Conservation (phyloP, 2,329 filamentous ascomycete species). For the Coleophoma eucalyptorum region DNA sequence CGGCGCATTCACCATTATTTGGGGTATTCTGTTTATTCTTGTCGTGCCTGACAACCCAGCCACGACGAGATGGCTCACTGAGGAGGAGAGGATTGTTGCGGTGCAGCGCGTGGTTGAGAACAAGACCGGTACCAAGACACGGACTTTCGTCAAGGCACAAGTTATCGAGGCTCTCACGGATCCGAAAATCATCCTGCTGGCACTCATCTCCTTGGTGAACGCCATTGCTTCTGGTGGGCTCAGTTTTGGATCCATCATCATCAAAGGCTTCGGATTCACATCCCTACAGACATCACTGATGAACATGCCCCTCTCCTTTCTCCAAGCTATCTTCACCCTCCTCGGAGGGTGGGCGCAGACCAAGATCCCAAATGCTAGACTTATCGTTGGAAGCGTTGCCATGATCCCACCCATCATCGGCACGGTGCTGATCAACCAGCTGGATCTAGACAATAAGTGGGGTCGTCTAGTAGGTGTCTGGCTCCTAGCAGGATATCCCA, state of each 20-base stretch:
- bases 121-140: constrained; percentile 16
- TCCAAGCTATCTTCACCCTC: constrained; percentile 16
- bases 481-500: constrained; percentile 26
- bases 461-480: constrained; percentile 27
- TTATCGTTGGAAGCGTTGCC: constrained; percentile 24
- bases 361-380: constrained; percentile 20
- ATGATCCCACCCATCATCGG: constrained; percentile 29
- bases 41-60: constrained; percentile 47
- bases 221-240: constrained; percentile 14
- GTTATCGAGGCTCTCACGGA: constrained; percentile 14
- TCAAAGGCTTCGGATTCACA: constrained; percentile 32
- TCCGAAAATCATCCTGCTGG: constrained; percentile 9
- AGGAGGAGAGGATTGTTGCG: constrained; percentile 36
- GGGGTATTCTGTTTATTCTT: constrained; percentile 34
- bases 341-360: constrained; percentile 10
- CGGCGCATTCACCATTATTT: constrained; percentile 24
- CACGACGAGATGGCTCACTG: constrained; percentile 34
- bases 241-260: constrained; percentile 32
- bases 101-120: constrained; percentile 18
- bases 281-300: constrained; percentile 30
- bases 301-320: constrained; percentile 49
- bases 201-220: constrained; percentile 15
- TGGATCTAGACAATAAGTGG: constrained; percentile 23
- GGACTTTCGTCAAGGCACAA: constrained; percentile 15
- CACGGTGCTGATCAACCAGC: constrained; percentile 26